A percentile compares a stretch with the other conserved stretches of the same genome.
These are phyloP conservation scores for Samsoniella hepiali DNA, from an alignment of 2,329 filamentous ascomycete species.

Conservation along the genomic window DNA sequence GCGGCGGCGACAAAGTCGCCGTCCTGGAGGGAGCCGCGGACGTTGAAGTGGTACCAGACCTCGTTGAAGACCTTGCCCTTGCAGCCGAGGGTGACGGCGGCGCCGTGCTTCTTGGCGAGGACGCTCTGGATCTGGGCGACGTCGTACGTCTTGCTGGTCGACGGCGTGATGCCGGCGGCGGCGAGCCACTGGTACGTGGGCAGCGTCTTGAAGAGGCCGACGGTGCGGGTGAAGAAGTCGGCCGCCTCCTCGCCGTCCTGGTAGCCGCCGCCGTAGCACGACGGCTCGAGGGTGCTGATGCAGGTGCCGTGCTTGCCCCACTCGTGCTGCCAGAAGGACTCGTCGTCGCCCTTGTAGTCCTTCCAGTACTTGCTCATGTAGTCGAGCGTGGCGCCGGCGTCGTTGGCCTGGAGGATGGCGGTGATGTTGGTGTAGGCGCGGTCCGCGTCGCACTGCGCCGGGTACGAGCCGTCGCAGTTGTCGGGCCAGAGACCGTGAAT, in stretches of 20 bases:
- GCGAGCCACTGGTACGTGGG: slow-evolving; percentile 62
- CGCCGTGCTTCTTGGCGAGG: slow-evolving; percentile 51
- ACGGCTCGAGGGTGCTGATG: slow-evolving; percentile 63
- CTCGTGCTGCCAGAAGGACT: slow-evolving; percentile 70
- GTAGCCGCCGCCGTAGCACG: slow-evolving; percentile 61
- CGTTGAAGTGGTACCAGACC: slow-evolving; percentile 63
- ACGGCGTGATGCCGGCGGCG: slow-evolving; percentile 58
- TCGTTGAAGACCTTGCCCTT: slow-evolving; percentile 45
- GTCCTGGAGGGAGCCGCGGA: slow-evolving; percentile 54
- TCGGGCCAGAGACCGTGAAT: slow-evolving; percentile 68
- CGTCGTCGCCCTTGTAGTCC: slow-evolving; percentile 60
- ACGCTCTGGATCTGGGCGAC: slow-evolving; percentile 56
- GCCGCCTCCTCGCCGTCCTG: slow-evolving; percentile 60
- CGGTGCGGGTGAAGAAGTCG: slow-evolving; percentile 65
- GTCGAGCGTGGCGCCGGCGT: slow-evolving; percentile 51
- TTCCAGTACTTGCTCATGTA: slow-evolving; percentile 74
- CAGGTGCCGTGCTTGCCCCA: slow-evolving; percentile 74
- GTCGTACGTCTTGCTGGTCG: slow-evolving; percentile 55
- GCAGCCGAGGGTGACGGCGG: slow-evolving; percentile 58
- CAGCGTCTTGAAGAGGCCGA: slow-evolving; percentile 63
- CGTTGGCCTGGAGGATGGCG: slow-evolving; percentile 54
- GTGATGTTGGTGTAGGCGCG: slow-evolving; percentile 65
- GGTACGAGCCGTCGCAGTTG: slow-evolving; percentile 67
- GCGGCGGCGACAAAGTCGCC: slow-evolving; percentile 58
- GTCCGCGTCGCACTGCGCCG: slow-evolving; percentile 59